Base-by-base conservation (phyloP, 345 rosid genomes). In the Populus tremula region DNA sequence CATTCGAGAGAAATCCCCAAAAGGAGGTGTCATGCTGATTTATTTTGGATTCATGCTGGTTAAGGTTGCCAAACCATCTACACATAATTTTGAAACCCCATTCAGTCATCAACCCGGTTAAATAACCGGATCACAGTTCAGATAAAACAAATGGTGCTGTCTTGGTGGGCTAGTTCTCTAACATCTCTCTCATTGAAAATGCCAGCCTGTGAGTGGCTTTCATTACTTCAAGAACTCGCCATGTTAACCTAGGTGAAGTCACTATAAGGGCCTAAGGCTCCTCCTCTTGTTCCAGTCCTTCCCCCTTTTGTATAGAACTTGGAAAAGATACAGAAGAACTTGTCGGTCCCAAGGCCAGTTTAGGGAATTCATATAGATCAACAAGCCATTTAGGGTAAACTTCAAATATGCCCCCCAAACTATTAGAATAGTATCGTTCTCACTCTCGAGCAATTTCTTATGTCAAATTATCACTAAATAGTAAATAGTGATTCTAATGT, bases 281-380 rank as follows among this genome's bases (percentile, higher is more conserved):
- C 59, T 17, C 59, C 20, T 53, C 59, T 53, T 5, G n/a, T 50
- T 50, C 1, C n/a, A 18, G 1, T 0, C 33, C 29, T 2, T 20
- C 56, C 25, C 8, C 9, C 23, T 33, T 62, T 65, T 75, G 71
- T 27, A 38, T 20, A 2, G 43, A 66, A 25, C 70, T 0, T 13
- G 39, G 27, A 23, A 67, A 41, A 9, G 43, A 36, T 18, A n/a
- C 36, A 38, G 23, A 25, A 41, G 39, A 18, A 71, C 27, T 12
- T 71, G 81, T 81, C 85, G 74, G 82, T 71, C 49, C 47, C 62
- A 79, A 66, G 88, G 77, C 31, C 54, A 79, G 70, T 72, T 45
- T 31, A 13, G 85, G 71, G 20, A 43, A 35, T 73, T 33, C 12
- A n/a, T 17, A 3, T 14, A 23, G 10, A 17, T 14, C 17, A 41